Evolutionary conservation across 257 asterid species (phyloP).

Genomic region (Phtheirospermum japonicum): DNA sequence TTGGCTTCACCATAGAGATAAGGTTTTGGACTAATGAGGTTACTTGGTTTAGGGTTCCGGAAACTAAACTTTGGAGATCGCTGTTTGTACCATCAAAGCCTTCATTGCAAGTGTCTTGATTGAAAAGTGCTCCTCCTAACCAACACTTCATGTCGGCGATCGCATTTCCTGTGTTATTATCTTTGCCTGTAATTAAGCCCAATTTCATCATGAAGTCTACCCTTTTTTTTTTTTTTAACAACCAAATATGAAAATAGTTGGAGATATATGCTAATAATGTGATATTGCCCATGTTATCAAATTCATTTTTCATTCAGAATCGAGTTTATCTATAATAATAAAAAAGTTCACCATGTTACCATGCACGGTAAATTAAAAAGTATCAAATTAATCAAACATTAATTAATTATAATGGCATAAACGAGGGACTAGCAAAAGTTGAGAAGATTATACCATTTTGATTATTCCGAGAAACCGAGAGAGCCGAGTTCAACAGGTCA

Average conservation of each 20-base stretch:
- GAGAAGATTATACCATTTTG: not conserved
- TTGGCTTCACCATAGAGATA: slow-evolving; percentile 34
- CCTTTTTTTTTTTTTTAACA: not conserved
- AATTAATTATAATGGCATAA: no score
- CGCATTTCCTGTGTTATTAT: slow-evolving; percentile 39
- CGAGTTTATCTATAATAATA: no score
- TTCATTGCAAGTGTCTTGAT: slow-evolving; percentile 57
- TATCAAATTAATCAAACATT: no score
- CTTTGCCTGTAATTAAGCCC: slow-evolving; percentile 41
- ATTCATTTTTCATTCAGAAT: no score
- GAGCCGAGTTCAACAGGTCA: not conserved
- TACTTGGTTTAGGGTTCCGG: slow-evolving; percentile 31
- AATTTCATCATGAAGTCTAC: no score
- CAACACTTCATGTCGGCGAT: slow-evolving; percentile 47
- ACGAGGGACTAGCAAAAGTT: not conserved
- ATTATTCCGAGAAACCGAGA: not conserved
- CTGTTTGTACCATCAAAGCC: slow-evolving; percentile 44
- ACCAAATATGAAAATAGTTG: no score
- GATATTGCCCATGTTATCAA: no score
- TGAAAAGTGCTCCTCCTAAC: slow-evolving; percentile 50
- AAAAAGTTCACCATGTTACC: no score
- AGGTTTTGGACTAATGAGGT: slow-evolving; percentile 32
- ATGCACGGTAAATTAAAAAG: no score
- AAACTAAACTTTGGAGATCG: slow-evolving; percentile 23
- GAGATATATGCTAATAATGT: no score